phyloP scores from a whole-genome alignment of 163 green algal species.

The Chlorella variabilis region DNA sequence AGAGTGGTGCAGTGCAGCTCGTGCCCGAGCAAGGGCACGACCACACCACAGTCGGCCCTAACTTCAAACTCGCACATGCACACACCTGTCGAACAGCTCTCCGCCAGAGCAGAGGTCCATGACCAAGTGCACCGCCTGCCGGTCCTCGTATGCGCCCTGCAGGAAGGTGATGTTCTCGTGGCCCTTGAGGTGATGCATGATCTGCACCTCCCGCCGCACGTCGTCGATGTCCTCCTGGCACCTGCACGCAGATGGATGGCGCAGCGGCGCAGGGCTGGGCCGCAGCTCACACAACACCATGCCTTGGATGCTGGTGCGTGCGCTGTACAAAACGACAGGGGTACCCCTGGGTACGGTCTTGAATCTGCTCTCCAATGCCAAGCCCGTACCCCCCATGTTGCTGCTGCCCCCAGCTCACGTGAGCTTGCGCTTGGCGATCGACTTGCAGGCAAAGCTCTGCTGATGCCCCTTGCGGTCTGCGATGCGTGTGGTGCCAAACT shows the following conservation, averaged over 20 bases:
- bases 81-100: conserved; percentile 85
- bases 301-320: too few relatives aligned
- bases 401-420: conserved; percentile 49
- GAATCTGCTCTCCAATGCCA: too few relatives aligned
- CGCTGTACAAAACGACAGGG: too few relatives aligned
- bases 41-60: too few relatives aligned
- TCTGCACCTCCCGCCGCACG: conserved; percentile 84
- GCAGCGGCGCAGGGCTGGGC: background rate
- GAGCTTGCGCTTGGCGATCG: conserved; percentile 90
- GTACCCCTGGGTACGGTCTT: too few relatives aligned
- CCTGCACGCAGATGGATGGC: conserved; percentile 18
- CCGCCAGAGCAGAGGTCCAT: conserved; percentile 93
- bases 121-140: conserved; percentile 92
- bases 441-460: conserved; percentile 81
- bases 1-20: too few relatives aligned
- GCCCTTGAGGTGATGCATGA: conserved; percentile 95
- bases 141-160: conserved; percentile 93
- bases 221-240: conserved; percentile 83
- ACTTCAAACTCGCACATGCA: too few relatives aligned
- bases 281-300: background rate
- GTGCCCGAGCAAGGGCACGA: too few relatives aligned
- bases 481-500: conserved; percentile 74
- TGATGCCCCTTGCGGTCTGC: conserved; percentile 47
- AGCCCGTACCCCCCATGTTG: too few relatives aligned
- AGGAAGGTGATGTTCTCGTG: conserved; percentile 89